Base-by-base conservation (phyloP, 345 rosid species). In the Punica granatum region DNA sequence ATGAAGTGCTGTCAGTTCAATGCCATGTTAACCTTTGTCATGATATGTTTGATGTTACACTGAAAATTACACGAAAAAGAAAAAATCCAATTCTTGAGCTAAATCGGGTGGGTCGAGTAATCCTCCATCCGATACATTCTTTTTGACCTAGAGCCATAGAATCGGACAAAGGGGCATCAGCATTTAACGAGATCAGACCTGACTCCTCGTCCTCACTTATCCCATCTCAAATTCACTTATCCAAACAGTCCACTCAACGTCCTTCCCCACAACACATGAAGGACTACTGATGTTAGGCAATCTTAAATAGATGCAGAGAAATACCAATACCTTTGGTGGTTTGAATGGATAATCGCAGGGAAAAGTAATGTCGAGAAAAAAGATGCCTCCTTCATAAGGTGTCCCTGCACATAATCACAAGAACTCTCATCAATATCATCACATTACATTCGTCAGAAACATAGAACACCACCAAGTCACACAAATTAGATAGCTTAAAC, bases 341-440 rank as follows among this genome's bases (percentile, higher is more conserved):
- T 87, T 84, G 72, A 91, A 89, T 33, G 99, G 99, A 78, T 94
- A 91, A 77, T 89, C 97, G 69, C 70, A 60, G 0, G 97, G 97
- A 71, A 94, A 91, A 28, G 72, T 77, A 25, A 91, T 77, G 78
- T 94, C 92, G 9, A 91, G 80, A 66, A 94, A 91, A 80, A 82
- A 94, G 62, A 91, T 82, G 30, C 99, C 99, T 15, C 92, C 96
- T 78, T 85, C 75, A 43, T 94, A 94, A 2, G 99, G 90, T 64
- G 97, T 89, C 69, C 92, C 99, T 94, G 72, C 77, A 76, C 64
- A 65, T 60, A 63, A 59, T 30, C 26, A 13, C 58, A n/a, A 51
- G 30, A 23, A n/a, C 28, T 51, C 28, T 62, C 49, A 63, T 63
- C 28, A 37, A 10, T 5, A 63, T 63, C 31, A 63, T 39, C 48